Evolutionary conservation across 805 yeast species (phyloP).

Genomic region (Brettanomyces sp.): DNA sequence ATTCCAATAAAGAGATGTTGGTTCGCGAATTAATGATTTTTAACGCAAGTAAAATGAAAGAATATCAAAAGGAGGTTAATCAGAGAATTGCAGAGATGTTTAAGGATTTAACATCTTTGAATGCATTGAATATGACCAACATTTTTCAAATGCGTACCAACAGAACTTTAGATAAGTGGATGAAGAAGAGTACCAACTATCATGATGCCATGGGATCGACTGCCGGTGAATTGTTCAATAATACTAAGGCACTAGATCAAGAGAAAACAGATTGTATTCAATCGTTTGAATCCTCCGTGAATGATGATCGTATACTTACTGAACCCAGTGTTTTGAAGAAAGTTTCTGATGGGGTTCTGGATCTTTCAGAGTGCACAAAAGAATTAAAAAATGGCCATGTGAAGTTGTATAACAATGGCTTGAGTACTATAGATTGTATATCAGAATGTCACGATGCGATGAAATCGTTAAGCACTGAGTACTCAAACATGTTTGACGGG

Average conservation of each 20-base stretch:
- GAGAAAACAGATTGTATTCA: too few relatives aligned
- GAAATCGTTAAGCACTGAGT: neutral
- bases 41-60: neutral
- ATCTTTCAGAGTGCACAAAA: neutral
- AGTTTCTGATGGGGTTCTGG: neutral
- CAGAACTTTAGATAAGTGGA: neutral
- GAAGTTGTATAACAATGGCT: neutral
- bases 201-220: too few relatives aligned
- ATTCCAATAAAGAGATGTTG: neutral
- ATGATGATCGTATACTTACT: too few relatives aligned
- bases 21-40: neutral
- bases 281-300: too few relatives aligned
- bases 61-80: neutral
- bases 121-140: neutral
- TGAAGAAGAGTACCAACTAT: neutral
- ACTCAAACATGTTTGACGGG: neutral
- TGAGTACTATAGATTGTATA: neutral
- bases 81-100: neutral
- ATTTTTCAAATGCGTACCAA: neutral
- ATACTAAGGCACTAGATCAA: too few relatives aligned
- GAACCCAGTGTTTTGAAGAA: neutral
- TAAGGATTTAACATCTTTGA: neutral
- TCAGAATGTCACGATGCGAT: neutral
- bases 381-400: neutral
- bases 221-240: too few relatives aligned